Evolutionary conservation across 345 rosid species (phyloP).

Genomic region (Populus ilicifolia): DNA sequence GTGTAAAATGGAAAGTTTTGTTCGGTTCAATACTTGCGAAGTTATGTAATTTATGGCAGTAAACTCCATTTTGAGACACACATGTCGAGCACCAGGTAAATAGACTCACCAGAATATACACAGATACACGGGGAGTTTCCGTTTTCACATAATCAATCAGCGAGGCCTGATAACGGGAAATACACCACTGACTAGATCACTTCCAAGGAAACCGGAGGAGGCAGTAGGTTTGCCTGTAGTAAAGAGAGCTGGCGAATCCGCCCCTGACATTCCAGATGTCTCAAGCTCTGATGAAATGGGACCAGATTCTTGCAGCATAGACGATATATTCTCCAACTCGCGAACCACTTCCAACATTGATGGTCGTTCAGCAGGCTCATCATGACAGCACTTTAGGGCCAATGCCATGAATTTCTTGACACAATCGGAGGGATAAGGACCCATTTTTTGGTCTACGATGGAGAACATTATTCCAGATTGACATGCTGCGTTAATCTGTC

Average conservation of each 20-base stretch:
- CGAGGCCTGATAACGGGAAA: slow-evolving; percentile 47
- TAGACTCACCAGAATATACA: neutral
- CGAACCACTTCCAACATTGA: slow-evolving; percentile 45
- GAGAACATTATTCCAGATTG: slow-evolving; percentile 39
- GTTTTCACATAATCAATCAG: slow-evolving; percentile 11
- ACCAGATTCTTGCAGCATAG: slow-evolving; percentile 20
- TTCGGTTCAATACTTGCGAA: too few species aligned
- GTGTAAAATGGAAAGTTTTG: too few species aligned
- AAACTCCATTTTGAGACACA: too few species aligned
- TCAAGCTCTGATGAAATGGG: slow-evolving; percentile 16
- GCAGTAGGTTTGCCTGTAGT: slow-evolving; percentile 7
- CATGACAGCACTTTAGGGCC: slow-evolving; percentile 42
- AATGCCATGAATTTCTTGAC: slow-evolving; percentile 38
- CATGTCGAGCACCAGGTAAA: neutral
- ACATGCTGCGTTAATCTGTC: slow-evolving; percentile 34
- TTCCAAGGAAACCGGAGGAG: slow-evolving; percentile 18
- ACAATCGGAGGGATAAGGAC: slow-evolving; percentile 32
- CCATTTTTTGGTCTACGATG: slow-evolving; percentile 44
- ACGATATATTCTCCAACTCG: slow-evolving; percentile 41
- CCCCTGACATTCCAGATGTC: slow-evolving; percentile 16
- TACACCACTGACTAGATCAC: slow-evolving; percentile 47
- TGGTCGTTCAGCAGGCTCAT: slow-evolving; percentile 32
- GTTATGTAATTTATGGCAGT: too few species aligned
- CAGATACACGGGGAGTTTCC: neutral
- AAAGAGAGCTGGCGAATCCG: neutral